Evolutionary conservation across 1,284 basidiomycete genomes (phyloP), one percentile per base, ranked within the genome.

Genomic region (Boletus holoroseus): DNA sequence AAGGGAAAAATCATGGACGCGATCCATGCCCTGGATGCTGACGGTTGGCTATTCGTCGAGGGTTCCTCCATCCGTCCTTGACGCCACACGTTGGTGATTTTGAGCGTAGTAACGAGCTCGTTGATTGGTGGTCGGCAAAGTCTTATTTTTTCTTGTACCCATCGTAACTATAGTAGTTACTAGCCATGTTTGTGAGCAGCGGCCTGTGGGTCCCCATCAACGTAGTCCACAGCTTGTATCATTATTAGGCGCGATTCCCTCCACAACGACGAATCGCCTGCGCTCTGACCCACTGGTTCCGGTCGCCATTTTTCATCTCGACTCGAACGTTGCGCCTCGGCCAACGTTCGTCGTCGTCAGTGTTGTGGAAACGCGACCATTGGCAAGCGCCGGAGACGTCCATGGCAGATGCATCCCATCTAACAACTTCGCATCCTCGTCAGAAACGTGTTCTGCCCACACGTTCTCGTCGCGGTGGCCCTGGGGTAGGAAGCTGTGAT

Each of bases 361-460:
- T 16, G 32, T 31, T 31, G 54, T 34, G 44, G 39, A 49, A 41
- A 44, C 51, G 37, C 41, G 44, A 43, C 47, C 38, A 37, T 40
- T 40, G 31, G 22, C 44, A 56, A 47, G 56, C 62, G 51, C 51
- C 44, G 28, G 35, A 34, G 43, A 44, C 38, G 51, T 39, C 54
- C 54, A 66, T 66, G 67, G 59, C 64, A 35, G 55, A 68, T 48
- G 54, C 51, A 54, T 42, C 51, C 37, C 51, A 48, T 55, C 42
- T 39, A 51, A 48, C 63, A 44, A 49, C 54, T 37, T 47, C 61
- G 40, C 54, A 55, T 43, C 45, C 65, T 57, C 76, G 72, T 49
- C 82, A 82, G 66, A 86, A 85, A 68, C 82, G 91, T 67, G 83
- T 91, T 39, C 72, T 90, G 47, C 90, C 90, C 30, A 80, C 86